phyloP scores from a whole-genome alignment of 805 yeast species.

The Helenozyma rhizophorensis region DNA sequence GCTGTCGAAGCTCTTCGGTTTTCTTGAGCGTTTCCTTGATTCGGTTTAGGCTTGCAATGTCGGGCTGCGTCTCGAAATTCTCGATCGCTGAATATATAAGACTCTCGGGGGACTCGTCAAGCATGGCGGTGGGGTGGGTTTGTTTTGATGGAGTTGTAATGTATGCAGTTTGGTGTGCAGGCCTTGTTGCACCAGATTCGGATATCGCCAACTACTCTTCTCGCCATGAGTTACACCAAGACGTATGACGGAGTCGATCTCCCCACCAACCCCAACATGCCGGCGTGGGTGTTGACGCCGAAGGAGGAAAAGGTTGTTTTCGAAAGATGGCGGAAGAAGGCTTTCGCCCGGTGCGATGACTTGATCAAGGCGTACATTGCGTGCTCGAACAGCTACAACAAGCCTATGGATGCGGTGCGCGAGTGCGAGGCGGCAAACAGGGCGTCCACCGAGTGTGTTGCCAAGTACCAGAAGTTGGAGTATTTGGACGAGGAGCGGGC shows the following conservation, averaged over 20 bases:
- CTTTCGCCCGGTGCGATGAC: constrained; percentile 65
- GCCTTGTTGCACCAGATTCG: no score
- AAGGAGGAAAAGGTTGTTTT: constrained; percentile 71
- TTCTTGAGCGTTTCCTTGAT: constrained; percentile 35
- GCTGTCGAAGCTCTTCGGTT: constrained; percentile 25
- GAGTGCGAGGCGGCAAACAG: constrained; percentile 57
- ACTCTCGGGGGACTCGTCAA: constrained; percentile 29
- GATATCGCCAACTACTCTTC: constrained; percentile 11
- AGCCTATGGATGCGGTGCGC: constrained; percentile 60
- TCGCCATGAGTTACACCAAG: constrained; percentile 26
- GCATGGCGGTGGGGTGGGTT: constrained; percentile 14
- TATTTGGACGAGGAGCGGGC: constrained; percentile 70
- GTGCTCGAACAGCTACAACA: constrained; percentile 57
- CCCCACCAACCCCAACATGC: constrained; percentile 46
- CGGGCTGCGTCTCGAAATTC: constrained; percentile 50
- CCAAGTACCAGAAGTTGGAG: constrained; percentile 54
- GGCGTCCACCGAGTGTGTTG: constrained; percentile 60
- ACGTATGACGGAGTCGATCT: constrained; percentile 35
- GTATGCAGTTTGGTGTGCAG: no score
- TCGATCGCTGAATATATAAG: constrained; percentile 41
- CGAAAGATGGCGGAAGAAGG: constrained; percentile 61
- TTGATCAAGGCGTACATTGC: constrained; percentile 59
- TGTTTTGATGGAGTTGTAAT: neutral
- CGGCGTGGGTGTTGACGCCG: constrained; percentile 74
- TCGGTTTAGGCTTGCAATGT: constrained; percentile 41